Conservation (phyloP, 306 rosid species). For the Geum urbanum region DNA sequence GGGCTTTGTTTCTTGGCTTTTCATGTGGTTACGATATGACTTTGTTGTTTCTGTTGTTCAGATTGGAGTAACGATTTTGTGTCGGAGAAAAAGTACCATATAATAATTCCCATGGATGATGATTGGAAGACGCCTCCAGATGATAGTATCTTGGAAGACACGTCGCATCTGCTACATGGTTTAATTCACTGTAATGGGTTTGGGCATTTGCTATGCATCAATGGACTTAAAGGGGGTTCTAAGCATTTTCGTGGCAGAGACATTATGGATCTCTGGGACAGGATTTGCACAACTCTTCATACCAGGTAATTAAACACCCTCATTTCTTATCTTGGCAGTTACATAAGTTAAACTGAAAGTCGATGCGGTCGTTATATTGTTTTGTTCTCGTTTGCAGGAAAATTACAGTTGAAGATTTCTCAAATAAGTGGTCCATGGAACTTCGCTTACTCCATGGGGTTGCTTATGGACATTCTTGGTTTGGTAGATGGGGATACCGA, state of each 20-base stretch:
- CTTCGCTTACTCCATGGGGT: conserved; percentile 82
- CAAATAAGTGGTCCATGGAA: conserved; percentile 70
- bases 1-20: not conserved
- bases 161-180: conserved; percentile 68
- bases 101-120: conserved; percentile 60
- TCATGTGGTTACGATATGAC: not conserved
- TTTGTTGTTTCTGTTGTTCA: conserved; percentile 19
- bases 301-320: conserved; percentile 40
- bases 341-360: not conserved
- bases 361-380: not conserved
- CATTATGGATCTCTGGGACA: conserved; percentile 84
- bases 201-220: conserved; percentile 75
- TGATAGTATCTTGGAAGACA: conserved; percentile 45
- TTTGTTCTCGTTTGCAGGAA: conserved; percentile 43
- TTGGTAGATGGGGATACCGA: conserved; percentile 83
- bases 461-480: conserved; percentile 89
- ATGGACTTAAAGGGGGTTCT: conserved; percentile 81
- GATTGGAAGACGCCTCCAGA: conserved; percentile 65
- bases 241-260: conserved; percentile 64
- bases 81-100: conserved; percentile 68
- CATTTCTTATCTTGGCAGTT: not conserved
- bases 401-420: conserved; percentile 63
- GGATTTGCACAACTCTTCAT: conserved; percentile 57
- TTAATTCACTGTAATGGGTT: conserved; percentile 71
- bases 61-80: conserved; percentile 88